Evolutionary conservation across 1,284 basidiomycete species (phyloP).

Genomic region (Irpex sp.): DNA sequence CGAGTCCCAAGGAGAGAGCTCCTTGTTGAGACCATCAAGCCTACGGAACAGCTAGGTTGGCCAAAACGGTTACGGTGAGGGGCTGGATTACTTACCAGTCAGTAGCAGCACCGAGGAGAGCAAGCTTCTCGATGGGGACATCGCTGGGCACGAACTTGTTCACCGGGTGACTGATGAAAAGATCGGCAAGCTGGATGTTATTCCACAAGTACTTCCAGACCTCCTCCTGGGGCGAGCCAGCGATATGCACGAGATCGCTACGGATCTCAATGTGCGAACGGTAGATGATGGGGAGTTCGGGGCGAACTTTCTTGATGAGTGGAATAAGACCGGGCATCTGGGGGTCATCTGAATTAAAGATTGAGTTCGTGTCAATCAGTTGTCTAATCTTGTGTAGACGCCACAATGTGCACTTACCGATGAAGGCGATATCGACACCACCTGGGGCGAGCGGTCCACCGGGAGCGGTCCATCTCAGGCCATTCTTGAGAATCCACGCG

Average conservation of each 20-base stretch:
- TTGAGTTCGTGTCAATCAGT: neutral
- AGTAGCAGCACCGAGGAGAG: slow-evolving; percentile 73
- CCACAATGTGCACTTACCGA: slow-evolving; percentile 45
- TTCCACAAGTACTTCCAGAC: slow-evolving; percentile 91
- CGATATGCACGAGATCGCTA: slow-evolving; percentile 68
- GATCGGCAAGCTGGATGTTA: slow-evolving; percentile 79
- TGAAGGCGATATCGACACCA: slow-evolving; percentile 81
- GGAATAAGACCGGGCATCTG: slow-evolving; percentile 88
- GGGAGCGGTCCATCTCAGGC: slow-evolving; percentile 74
- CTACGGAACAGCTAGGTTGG: slow-evolving; percentile 31
- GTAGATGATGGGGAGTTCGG: slow-evolving; percentile 81
- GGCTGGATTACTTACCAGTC: slow-evolving; percentile 59
- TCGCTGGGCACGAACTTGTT: slow-evolving; percentile 85
- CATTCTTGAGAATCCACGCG: slow-evolving; percentile 85
- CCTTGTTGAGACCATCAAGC: slow-evolving; percentile 88
- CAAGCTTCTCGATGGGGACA: slow-evolving; percentile 68
- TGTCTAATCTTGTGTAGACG: slow-evolving; percentile 4
- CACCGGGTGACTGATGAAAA: slow-evolving; percentile 90
- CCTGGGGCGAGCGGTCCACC: slow-evolving; percentile 76
- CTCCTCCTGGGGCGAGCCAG: slow-evolving; percentile 78
- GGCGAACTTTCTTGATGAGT: slow-evolving; percentile 76
- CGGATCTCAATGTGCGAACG: slow-evolving; percentile 90
- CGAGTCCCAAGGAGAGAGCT: slow-evolving; percentile 69
- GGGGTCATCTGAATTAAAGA: slow-evolving; percentile 61
- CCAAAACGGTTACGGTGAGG: neutral